These are phyloP conservation scores for Platismatia glauca DNA, from an alignment of 495 filamentous ascomycete species.

Conservation along the genomic window DNA sequence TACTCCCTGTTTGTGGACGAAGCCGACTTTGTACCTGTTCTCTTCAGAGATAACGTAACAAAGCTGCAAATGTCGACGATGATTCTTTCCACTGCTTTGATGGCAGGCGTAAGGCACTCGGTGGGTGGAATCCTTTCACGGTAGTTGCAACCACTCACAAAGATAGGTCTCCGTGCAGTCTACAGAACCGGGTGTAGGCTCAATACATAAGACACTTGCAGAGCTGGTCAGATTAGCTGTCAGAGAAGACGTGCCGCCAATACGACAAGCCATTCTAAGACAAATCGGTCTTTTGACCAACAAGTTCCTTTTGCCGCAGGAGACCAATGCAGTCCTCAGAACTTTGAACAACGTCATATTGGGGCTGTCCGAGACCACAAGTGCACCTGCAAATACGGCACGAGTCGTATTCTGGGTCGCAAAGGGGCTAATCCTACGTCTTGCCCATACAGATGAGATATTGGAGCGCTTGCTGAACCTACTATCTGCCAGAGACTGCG, in stretches of 20 bases:
- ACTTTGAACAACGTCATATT: slow-evolving; percentile 28
- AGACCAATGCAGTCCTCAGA: slow-evolving; percentile 30
- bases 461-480: slow-evolving; percentile 44
- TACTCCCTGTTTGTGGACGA: slow-evolving; percentile 46
- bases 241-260: slow-evolving; percentile 30
- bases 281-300: slow-evolving; percentile 57
- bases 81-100: slow-evolving; percentile 52
- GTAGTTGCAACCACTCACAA: slow-evolving; percentile 6
- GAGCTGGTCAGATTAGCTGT: slow-evolving; percentile 36
- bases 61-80: slow-evolving; percentile 40
- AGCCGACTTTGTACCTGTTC: slow-evolving; percentile 33
- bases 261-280: slow-evolving; percentile 46
- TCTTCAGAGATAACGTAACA: slow-evolving; percentile 30
- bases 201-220: slow-evolving; percentile 33
- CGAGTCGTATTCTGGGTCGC: slow-evolving; percentile 45
- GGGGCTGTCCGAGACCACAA: slow-evolving; percentile 17
- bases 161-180: slow-evolving; percentile 25
- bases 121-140: slow-evolving; percentile 25
- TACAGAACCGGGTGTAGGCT: slow-evolving; percentile 22
- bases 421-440: slow-evolving; percentile 46
- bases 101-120: slow-evolving; percentile 46
- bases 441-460: slow-evolving; percentile 41
- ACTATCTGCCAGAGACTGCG: slow-evolving; percentile 44
- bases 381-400: slow-evolving; percentile 20
- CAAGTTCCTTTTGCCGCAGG: slow-evolving; percentile 50